Conservation (phyloP, 495 filamentous ascomycete genomes). For the Hypoxylon crocopeplum region DNA sequence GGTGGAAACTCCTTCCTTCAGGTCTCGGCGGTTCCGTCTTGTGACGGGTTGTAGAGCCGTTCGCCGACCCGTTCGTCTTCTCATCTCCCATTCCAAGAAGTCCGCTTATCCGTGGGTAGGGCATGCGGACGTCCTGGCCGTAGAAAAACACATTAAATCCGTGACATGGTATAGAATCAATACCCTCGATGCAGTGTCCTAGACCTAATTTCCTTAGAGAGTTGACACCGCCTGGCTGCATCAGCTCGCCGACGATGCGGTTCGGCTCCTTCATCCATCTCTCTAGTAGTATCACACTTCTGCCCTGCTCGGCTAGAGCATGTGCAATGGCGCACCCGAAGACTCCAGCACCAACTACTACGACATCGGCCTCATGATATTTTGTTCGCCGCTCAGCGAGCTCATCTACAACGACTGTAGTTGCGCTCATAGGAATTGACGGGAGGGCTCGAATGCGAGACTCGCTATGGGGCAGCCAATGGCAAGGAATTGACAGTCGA, state of each 20-base stretch:
- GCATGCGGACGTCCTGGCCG: slow-evolving; percentile 76
- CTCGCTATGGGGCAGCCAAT: slow-evolving; percentile 3
- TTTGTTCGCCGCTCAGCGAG: slow-evolving; percentile 50
- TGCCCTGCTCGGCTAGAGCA: slow-evolving; percentile 81
- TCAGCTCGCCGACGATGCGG: slow-evolving; percentile 92
- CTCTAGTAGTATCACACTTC: slow-evolving; percentile 91
- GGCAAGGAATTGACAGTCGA: background rate
- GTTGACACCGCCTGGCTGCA: slow-evolving; percentile 89
- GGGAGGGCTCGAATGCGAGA: slow-evolving; percentile 3
- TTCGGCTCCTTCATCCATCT: slow-evolving; percentile 90
- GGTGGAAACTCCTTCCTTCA: slow-evolving; percentile 78
- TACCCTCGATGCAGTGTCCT: slow-evolving; percentile 80
- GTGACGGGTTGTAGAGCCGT: slow-evolving; percentile 10
- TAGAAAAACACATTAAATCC: slow-evolving; percentile 91
- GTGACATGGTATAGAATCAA: slow-evolving; percentile 80
- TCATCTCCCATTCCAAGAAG: slow-evolving; percentile 4
- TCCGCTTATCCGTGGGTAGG: slow-evolving; percentile 64
- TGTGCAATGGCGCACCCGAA: slow-evolving; percentile 88
- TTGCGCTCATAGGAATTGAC: slow-evolving; percentile 37
- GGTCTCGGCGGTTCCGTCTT: slow-evolving; percentile 50
- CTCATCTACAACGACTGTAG: slow-evolving; percentile 37
- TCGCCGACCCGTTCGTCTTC: slow-evolving; percentile 45
- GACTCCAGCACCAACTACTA: slow-evolving; percentile 90
- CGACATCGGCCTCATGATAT: slow-evolving; percentile 70
- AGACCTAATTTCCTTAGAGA: slow-evolving; percentile 85